Conservation (phyloP, 345 rosid genomes). For the Eucalyptus marginata region DNA sequence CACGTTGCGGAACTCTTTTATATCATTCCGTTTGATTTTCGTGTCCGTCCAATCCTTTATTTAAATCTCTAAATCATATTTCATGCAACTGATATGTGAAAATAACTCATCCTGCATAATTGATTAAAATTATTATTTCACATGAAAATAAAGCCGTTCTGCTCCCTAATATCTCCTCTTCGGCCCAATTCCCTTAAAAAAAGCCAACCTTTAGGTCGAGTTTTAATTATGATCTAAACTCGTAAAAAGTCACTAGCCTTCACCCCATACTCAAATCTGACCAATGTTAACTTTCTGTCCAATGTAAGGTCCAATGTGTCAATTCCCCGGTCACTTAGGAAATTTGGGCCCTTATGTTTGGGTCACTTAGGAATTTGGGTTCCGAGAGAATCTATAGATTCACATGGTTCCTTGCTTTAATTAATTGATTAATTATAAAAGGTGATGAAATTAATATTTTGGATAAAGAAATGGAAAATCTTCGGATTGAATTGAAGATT, state of each 20-base stretch:
- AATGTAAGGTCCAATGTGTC: background rate
- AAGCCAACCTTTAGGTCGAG: too few relatives aligned
- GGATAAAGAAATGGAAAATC: too few relatives aligned
- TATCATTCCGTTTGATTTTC: too few relatives aligned
- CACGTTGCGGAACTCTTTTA: too few relatives aligned
- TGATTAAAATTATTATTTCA: background rate
- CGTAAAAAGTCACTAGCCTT: too few relatives aligned
- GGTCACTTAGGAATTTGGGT: background rate
- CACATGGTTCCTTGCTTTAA: background rate
- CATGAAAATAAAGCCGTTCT: background rate
- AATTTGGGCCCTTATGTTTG: background rate
- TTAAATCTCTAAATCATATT: too few relatives aligned
- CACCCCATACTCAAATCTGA: too few relatives aligned
- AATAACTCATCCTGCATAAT: background rate
- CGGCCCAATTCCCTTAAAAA: background rate
- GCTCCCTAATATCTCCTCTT: background rate
- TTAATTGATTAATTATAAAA: background rate
- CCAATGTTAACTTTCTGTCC: background rate
- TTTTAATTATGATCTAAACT: too few relatives aligned
- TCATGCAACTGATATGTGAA: too few relatives aligned
- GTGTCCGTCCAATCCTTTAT: too few relatives aligned
- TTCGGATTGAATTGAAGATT: fast-evolving
- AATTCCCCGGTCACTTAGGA: background rate
- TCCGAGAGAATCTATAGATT: background rate
- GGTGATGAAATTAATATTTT: background rate